A percentile compares a stretch with the other conserved stretches of the same genome.
Conservation (phyloP, 352 stramenopile species). For the Phytophthora constricta region DNA sequence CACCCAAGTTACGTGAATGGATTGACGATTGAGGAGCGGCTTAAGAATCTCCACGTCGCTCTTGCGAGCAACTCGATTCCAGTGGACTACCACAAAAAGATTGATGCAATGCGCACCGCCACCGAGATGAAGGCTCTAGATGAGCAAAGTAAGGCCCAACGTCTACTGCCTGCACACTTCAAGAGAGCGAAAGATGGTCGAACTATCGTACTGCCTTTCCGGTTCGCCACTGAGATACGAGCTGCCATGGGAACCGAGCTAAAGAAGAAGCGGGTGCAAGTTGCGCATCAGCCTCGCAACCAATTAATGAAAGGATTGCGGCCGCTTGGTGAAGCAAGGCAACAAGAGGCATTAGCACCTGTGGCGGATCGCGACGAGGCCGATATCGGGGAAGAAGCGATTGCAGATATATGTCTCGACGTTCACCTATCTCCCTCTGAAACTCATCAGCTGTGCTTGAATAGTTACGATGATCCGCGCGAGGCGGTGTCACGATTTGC, state of each 20-base stretch:
- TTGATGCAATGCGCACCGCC: constrained; percentile 52
- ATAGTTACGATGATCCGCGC: constrained; percentile 36
- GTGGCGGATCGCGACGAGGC: background rate
- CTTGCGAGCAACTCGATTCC: constrained; percentile 54
- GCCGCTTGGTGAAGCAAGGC: background rate
- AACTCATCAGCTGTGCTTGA: constrained; percentile 47
- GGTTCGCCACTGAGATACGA: constrained; percentile 48
- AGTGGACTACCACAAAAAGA: constrained; percentile 60
- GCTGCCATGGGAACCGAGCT: constrained; percentile 18
- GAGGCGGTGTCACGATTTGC: constrained; percentile 39
- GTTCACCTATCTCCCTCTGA: constrained; percentile 52
- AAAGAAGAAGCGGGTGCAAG: constrained; percentile 20
- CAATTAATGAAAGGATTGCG: constrained; percentile 32
- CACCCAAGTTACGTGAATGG: constrained; percentile 59
- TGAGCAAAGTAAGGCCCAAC: constrained; percentile 34
- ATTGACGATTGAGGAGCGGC: constrained; percentile 53
- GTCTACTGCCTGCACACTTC: constrained; percentile 42
- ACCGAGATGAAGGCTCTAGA: constrained; percentile 41
- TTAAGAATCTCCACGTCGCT: constrained; percentile 46
- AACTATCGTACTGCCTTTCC: constrained; percentile 56
- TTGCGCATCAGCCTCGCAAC: constrained; percentile 10
- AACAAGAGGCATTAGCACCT: constrained; percentile 3
- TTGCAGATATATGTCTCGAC: constrained; percentile 41
- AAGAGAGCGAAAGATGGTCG: constrained; percentile 42
- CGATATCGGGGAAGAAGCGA: background rate